A percentile compares a stretch with the other conserved stretches of the same genome.
Conservation (phyloP, 2,329 filamentous ascomycete species). For the Plectosphaerella cucumerina region DNA sequence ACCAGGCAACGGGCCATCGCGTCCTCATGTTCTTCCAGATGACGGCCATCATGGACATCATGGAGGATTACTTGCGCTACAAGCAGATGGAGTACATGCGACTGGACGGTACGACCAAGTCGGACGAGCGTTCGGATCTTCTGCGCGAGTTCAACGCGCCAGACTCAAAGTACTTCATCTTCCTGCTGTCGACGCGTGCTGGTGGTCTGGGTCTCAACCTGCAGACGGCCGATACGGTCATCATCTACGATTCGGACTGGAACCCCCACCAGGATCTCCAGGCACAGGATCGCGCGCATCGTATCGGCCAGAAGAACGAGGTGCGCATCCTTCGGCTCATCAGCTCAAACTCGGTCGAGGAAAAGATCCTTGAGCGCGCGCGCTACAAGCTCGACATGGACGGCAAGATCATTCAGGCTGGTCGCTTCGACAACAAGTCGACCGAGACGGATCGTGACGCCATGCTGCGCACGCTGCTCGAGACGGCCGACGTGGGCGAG, state of each 20-base stretch:
- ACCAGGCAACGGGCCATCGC: constrained; percentile 84
- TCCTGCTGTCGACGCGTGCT: constrained; percentile 95
- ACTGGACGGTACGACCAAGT: constrained; percentile 94
- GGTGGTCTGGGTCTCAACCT: constrained; percentile 96
- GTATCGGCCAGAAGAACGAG: constrained; percentile 99
- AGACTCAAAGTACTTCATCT: constrained; percentile 91
- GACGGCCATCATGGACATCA: constrained; percentile 99
- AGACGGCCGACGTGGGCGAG: constrained; percentile 70
- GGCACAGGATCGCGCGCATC: constrained; percentile 98
- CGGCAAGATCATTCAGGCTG: constrained; percentile 97
- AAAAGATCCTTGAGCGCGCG: constrained; percentile 95
- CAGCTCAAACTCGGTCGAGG: constrained; percentile 94
- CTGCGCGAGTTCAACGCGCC: constrained; percentile 87
- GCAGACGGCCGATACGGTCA: constrained; percentile 97
- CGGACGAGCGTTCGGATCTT: constrained; percentile 91
- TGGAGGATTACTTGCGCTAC: constrained; percentile 94
- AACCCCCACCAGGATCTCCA: constrained; percentile 99
- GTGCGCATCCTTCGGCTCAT: constrained; percentile 94
- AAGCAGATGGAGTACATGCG: constrained; percentile 82
- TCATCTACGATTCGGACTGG: constrained; percentile 99
- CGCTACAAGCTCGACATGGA: constrained; percentile 99
- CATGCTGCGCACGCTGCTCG: constrained; percentile 88
- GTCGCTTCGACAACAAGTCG: constrained; percentile 99
- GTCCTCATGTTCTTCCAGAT: constrained; percentile 99
- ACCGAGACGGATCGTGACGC: constrained; percentile 98